Conservation (phyloP, 176 grass and related monocot genomes). For the Cenchrus americanus region DNA sequence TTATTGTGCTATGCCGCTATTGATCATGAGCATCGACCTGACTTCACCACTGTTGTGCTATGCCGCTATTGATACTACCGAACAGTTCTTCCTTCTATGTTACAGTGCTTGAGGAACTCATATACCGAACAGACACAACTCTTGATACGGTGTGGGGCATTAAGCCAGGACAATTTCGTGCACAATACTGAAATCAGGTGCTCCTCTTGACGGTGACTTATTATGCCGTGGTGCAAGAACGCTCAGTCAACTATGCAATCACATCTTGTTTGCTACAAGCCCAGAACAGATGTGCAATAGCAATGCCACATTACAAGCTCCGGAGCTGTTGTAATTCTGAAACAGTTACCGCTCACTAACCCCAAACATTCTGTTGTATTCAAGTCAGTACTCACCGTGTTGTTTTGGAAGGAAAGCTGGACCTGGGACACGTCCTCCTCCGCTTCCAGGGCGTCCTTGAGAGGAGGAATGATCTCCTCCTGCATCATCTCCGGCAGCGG, state of each 20-base stretch:
- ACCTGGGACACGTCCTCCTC: constrained; percentile 82
- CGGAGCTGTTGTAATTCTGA: not conserved
- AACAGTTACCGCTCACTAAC: not conserved
- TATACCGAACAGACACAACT: too few species aligned
- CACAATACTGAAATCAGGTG: too few species aligned
- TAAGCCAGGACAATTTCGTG: too few species aligned
- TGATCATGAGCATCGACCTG: too few species aligned
- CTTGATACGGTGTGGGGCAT: too few species aligned
- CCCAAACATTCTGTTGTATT: not conserved
- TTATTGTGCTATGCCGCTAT: too few species aligned
- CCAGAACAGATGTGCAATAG: not conserved
- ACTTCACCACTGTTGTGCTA: too few species aligned
- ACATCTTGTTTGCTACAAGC: not conserved
- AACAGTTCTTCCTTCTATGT: too few species aligned
- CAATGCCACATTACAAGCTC: not conserved
- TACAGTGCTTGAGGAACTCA: too few species aligned
- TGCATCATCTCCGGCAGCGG: constrained; percentile 87
- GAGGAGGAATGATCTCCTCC: constrained; percentile 85
- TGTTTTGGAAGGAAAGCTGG: constrained; percentile 79
- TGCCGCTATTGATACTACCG: too few species aligned
- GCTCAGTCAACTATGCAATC: not conserved
- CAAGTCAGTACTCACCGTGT: constrained; percentile 61
- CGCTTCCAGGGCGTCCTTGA: constrained; percentile 61
- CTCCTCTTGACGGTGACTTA: not conserved
- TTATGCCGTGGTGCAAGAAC: not conserved